Conservation (phyloP, 805 yeast species). For the Ogataea minuta region DNA sequence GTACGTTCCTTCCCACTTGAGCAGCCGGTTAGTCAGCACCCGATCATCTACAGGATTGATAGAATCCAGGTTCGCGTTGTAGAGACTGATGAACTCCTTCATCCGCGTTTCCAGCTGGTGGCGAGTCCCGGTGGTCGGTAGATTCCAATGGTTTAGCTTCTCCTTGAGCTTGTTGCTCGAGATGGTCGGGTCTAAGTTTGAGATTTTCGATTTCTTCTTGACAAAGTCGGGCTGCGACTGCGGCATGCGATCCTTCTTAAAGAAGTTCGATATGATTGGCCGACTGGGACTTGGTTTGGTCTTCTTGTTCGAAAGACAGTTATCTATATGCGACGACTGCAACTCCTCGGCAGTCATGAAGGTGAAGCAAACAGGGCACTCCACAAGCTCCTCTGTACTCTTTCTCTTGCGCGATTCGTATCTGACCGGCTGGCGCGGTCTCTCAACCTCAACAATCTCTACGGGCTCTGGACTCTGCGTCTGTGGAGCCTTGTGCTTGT, state of each 20-base stretch:
- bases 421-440: slow-evolving; percentile 8
- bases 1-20: slow-evolving; percentile 60
- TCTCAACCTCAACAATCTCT: slow-evolving; percentile 23
- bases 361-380: slow-evolving; percentile 67
- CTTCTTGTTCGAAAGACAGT: slow-evolving; percentile 44
- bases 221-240: slow-evolving; percentile 28
- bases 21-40: slow-evolving; percentile 53
- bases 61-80: slow-evolving; percentile 81
- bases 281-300: slow-evolving; percentile 10
- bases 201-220: slow-evolving; percentile 37
- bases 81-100: slow-evolving; percentile 70
- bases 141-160: slow-evolving; percentile 50
- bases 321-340: slow-evolving; percentile 61
- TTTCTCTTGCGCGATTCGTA: slow-evolving; percentile 19
- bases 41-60: slow-evolving; percentile 57
- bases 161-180: slow-evolving; percentile 59
- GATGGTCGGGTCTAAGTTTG: slow-evolving; percentile 63
- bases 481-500: slow-evolving; percentile 19
- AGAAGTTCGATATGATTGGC: slow-evolving; percentile 17
- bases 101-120: slow-evolving; percentile 65
- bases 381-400: slow-evolving; percentile 37
- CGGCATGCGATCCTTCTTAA: slow-evolving; percentile 10
- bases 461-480: slow-evolving; percentile 8
- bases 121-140: slow-evolving; percentile 64
- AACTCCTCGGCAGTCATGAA: slow-evolving; percentile 53